Percentiles rank a stretch among this genome's conserved stretches.
These are phyloP conservation scores for Triangularia verruculosa DNA, from an alignment of 2,329 filamentous ascomycete species.

Conservation along the genomic window DNA sequence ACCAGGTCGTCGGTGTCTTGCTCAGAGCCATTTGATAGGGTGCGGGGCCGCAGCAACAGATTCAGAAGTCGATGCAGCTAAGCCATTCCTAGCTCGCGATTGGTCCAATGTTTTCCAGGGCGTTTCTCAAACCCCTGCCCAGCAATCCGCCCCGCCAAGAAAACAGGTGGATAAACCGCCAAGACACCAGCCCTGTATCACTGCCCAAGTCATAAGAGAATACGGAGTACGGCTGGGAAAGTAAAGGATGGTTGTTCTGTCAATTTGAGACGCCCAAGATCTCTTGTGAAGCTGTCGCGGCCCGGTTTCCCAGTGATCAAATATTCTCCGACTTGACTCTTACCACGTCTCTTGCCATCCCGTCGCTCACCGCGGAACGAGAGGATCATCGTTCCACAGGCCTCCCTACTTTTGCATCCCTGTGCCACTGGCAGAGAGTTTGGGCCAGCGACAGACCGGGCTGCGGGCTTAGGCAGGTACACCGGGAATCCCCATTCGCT, in stretches of 20 bases:
- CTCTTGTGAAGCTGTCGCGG: background rate
- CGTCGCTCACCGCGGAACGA: background rate
- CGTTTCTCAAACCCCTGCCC: constrained; percentile 14
- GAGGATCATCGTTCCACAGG: background rate
- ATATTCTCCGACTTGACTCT: background rate
- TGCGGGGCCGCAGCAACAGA: constrained; percentile 18
- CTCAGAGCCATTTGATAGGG: constrained; percentile 24
- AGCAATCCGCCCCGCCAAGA: background rate
- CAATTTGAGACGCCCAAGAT: background rate
- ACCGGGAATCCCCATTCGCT: background rate
- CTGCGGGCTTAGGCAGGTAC: background rate
- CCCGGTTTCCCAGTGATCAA: background rate
- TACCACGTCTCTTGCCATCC: background rate
- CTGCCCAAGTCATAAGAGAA: background rate
- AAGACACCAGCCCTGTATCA: background rate
- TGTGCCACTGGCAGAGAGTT: background rate
- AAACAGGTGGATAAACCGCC: constrained; percentile 2
- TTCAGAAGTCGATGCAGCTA: constrained; percentile 24
- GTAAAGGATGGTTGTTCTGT: background rate
- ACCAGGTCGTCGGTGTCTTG: constrained; percentile 11
- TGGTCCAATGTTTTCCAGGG: constrained; percentile 24
- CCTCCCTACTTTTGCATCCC: background rate
- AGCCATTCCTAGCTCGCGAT: constrained; percentile 15
- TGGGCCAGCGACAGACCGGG: background rate
- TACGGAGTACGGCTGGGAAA: background rate